phyloP scores from a whole-genome alignment of 257 asterid genomes.

The Mentha longifolia region DNA sequence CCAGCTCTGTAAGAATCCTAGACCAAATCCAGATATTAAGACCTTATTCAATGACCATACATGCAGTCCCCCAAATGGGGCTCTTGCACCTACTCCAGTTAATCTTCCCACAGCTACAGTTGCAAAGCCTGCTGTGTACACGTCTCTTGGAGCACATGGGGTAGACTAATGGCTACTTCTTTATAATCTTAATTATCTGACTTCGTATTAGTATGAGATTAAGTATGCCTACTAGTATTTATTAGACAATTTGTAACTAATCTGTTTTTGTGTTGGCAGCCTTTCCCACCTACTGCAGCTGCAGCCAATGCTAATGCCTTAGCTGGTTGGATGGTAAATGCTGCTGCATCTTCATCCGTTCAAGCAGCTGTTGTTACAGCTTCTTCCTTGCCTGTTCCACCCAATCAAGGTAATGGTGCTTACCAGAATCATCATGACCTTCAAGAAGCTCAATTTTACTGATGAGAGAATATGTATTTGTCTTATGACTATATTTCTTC shows the following conservation, averaged over 20 bases:
- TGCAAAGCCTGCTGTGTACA: constrained; percentile 72
- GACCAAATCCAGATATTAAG: constrained; percentile 96
- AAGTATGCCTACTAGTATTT: background rate
- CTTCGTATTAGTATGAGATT: constrained; percentile 18
- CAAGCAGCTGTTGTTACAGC: constrained; percentile 97
- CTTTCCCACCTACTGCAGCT: constrained; percentile 87
- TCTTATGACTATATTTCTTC: background rate
- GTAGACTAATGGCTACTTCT: constrained; percentile 41
- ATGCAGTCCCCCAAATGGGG: constrained; percentile 85
- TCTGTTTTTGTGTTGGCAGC: constrained; percentile 56
- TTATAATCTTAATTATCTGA: background rate
- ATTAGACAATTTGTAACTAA: background rate
- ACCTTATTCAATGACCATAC: constrained; percentile 88
- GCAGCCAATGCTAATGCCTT: constrained; percentile 88
- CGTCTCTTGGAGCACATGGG: constrained; percentile 93
- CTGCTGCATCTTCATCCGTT: constrained; percentile 93
- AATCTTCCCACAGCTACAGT: constrained; percentile 78
- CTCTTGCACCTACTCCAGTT: constrained; percentile 78
- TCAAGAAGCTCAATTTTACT: constrained; percentile 30
- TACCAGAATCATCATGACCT: constrained; percentile 13
- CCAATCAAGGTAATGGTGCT: constrained; percentile 72
- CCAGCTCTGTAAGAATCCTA: constrained; percentile 94
- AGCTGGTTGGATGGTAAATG: constrained; percentile 99
- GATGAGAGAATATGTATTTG: background rate
- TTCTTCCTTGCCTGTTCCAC: constrained; percentile 83